Evolutionary conservation across 495 filamentous ascomycete genomes (phyloP).

Genomic region (Astrocystis sublimbata): DNA sequence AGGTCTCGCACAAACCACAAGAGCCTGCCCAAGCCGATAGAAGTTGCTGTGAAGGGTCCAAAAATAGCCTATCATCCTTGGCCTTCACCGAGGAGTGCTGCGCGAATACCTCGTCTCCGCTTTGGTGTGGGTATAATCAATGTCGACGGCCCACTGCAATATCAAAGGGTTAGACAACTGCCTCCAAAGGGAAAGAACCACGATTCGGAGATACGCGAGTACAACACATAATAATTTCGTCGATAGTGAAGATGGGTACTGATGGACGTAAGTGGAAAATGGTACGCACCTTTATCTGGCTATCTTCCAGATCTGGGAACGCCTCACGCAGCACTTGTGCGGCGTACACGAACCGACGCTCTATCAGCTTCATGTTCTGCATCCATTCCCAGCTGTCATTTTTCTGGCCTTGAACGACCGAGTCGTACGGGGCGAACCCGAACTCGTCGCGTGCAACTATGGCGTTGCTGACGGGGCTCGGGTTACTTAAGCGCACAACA

Average conservation of each 20-base stretch:
- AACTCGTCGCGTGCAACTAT: slow-evolving; percentile 8
- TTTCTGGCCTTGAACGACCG: slow-evolving; percentile 5
- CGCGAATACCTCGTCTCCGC: slow-evolving; percentile 12
- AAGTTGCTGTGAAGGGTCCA: not conserved
- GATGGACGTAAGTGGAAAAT: not conserved
- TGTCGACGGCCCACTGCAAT: slow-evolving; percentile 17
- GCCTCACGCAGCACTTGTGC: slow-evolving; percentile 12
- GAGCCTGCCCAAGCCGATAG: not conserved
- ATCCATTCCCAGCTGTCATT: slow-evolving; percentile 14
- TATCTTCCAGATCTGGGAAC: slow-evolving; percentile 12
- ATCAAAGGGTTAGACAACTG: slow-evolving; percentile 11
- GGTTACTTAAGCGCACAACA: slow-evolving; percentile 4
- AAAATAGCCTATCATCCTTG: not conserved
- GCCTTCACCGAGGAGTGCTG: not conserved
- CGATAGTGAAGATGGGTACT: not conserved
- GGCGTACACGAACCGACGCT: slow-evolving; percentile 16
- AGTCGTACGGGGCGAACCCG: slow-evolving; percentile 13
- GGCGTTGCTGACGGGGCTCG: not conserved
- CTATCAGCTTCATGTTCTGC: slow-evolving; percentile 20
- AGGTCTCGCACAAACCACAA: no score
- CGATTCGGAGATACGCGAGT: not conserved
- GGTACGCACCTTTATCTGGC: slow-evolving; percentile 10
- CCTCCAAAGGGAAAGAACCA: slow-evolving; percentile 12
- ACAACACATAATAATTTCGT: not conserved
- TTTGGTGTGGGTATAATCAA: slow-evolving; percentile 18